Percentiles rank a stretch among this genome's conserved stretches.
These are phyloP conservation scores for Scopulariopsis brevicaulis DNA, from an alignment of 2,329 filamentous ascomycete genomes.

Conservation along the genomic window DNA sequence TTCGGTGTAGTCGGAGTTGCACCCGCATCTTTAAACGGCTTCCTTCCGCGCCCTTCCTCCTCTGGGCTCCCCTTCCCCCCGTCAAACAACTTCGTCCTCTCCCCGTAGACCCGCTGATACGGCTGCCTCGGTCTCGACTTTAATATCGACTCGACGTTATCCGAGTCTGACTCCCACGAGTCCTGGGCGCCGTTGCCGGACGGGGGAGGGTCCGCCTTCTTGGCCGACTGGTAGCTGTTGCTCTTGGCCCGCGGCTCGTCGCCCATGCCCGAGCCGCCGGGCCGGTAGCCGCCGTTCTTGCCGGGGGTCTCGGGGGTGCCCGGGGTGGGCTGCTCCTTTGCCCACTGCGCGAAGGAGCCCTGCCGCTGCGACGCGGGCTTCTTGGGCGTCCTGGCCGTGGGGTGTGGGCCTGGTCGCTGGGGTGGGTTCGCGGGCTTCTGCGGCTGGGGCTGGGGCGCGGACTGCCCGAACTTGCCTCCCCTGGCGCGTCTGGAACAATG, in stretches of 20 bases:
- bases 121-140: conserved; percentile 1
- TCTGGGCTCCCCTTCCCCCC: conserved; percentile 17
- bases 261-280: conserved; percentile 31
- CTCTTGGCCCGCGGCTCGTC: conserved; percentile 41
- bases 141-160: conserved; percentile 1
- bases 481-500: not conserved
- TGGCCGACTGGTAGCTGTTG: conserved; percentile 36
- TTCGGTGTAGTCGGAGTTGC: not conserved
- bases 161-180: conserved; percentile 1
- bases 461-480: not conserved
- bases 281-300: conserved; percentile 37
- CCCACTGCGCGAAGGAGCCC: conserved; percentile 1
- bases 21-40: not conserved
- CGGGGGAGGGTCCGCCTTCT: not conserved
- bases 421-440: not conserved
- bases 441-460: not conserved
- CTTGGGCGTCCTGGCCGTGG: conserved; percentile 1
- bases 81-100: conserved; percentile 44
- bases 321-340: not conserved
- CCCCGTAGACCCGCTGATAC: conserved; percentile 43
- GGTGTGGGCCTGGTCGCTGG: not conserved
- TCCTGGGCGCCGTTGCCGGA: not conserved
- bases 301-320: conserved; percentile 11
- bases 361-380: not conserved
- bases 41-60: not conserved